Conservation (phyloP, 2,329 filamentous ascomycete species). For the Trichoderma aggressivum region DNA sequence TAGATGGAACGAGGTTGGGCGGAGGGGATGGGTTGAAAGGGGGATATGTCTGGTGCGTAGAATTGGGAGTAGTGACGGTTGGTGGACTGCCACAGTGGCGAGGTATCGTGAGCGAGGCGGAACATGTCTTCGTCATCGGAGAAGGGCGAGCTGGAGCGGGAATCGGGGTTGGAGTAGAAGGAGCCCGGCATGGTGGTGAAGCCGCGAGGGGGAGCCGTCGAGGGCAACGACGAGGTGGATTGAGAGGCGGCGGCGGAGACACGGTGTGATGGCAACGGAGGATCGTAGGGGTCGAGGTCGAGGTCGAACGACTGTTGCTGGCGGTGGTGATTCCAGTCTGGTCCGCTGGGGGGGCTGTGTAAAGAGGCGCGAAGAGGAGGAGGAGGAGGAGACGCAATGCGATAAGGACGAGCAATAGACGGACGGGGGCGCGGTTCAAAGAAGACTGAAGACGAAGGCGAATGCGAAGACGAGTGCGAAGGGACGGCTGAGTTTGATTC, state of each 20-base stretch:
- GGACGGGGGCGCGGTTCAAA: conserved; percentile 2
- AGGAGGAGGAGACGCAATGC: background rate
- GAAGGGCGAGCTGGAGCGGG: background rate
- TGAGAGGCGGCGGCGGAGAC: background rate
- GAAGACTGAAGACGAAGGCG: background rate
- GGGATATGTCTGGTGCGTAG: background rate
- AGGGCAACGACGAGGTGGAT: background rate
- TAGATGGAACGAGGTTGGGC: conserved; percentile 10
- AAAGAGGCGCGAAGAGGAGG: background rate
- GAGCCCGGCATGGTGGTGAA: background rate
- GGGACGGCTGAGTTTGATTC: background rate
- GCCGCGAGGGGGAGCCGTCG: background rate
- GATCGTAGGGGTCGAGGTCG: background rate
- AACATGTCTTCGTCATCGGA: conserved; percentile 14
- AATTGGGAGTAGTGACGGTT: background rate
- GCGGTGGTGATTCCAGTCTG: conserved; percentile 2
- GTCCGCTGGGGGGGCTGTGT: background rate
- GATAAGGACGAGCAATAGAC: conserved; percentile 1
- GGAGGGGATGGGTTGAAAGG: conserved; percentile 19
- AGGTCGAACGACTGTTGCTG: conserved; percentile 7
- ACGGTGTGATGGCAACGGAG: background rate
- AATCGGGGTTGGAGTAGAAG: background rate
- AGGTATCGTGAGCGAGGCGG: background rate
- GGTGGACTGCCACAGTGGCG: background rate
- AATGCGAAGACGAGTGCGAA: background rate